Evolutionary conservation across 2,329 filamentous ascomycete species (phyloP).

Genomic region (Scedosporium boydii): DNA sequence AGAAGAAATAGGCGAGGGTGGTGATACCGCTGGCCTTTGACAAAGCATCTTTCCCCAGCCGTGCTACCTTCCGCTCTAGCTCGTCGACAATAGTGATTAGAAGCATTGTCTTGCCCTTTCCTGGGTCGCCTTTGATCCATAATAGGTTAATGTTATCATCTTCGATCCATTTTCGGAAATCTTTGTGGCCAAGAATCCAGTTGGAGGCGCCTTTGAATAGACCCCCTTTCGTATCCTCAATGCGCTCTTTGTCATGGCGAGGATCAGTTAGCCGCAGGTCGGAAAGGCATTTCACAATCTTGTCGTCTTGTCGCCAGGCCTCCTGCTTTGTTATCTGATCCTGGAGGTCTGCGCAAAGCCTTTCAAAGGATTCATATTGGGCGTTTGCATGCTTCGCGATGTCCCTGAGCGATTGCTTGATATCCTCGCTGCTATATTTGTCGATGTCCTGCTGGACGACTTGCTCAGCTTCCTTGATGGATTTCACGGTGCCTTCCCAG

Average conservation of each 20-base stretch:
- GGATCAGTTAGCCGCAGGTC: slow-evolving; percentile 18
- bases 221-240: slow-evolving; percentile 15
- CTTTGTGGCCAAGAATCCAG: slow-evolving; percentile 20
- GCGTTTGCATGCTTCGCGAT: background rate
- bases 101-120: slow-evolving; percentile 35
- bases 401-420: background rate
- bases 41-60: too few relatives aligned
- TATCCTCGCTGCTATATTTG: background rate
- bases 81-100: slow-evolving; percentile 26
- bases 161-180: slow-evolving; percentile 17
- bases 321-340: too few relatives aligned
- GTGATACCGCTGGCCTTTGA: background rate
- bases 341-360: too few relatives aligned
- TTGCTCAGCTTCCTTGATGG: background rate
- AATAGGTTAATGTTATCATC: slow-evolving; percentile 16
- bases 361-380: background rate
- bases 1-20: slow-evolving; percentile 29
- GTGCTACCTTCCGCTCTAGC: background rate
- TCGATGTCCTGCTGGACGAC: slow-evolving; percentile 1
- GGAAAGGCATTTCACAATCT: background rate
- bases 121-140: slow-evolving; percentile 27
- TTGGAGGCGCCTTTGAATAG: slow-evolving; percentile 18
- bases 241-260: slow-evolving; percentile 21
- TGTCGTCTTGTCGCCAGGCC: background rate
- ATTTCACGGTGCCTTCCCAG: background rate